Base-by-base conservation (phyloP, 306 rosid species). In the Luffa acutangula region DNA sequence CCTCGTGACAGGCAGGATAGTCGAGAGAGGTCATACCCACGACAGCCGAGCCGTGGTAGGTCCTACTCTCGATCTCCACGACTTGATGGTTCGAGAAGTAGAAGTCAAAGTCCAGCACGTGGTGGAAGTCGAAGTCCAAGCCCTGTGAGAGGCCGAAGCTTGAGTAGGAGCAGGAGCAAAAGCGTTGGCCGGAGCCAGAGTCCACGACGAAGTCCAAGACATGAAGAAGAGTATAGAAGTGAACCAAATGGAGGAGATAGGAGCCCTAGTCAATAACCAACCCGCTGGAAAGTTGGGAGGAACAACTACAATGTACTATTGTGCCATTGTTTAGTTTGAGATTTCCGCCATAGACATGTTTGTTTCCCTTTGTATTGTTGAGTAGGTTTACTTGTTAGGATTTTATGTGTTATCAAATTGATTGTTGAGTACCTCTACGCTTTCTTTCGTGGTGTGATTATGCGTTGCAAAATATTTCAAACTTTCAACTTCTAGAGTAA, bases 1-100 rank as follows among this genome's bases (percentile, higher is more conserved):
- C 98, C 98, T 3, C 88, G 76, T 62, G 99, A 78, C 41, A 87
- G 89, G 89, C 87, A 90, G 80, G 82, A 84, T 78, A 89, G 90
- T 62, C 85, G 90, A 43, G 98, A 89, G 85, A 85, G 89, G 80
- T 87, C 96, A 6, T 81, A 80, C 80, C 82, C 91, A 5, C 90
- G 33, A 5, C 95, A 78, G 41, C 41, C 1, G 11, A 83, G 88
- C 81, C 82, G 89, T 33, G 91, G 85, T 75, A 88, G 89, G 79
- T 87, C 91, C 9, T 88, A 64, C 84, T 86, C 97, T 13, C 91
- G 84, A 21, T 87, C 98, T 54, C 98, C 93, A 8, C 90, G 84
- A 15, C 81, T 80, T n/a, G 85, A 90, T 34, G 96, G 91, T 60
- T 81, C 89, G 2, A 88, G 98, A 85, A 91, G 96, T 78, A 90